Conservation (phyloP, 1,139 yeast species). For the Debaryomyces singareniensis region DNA sequence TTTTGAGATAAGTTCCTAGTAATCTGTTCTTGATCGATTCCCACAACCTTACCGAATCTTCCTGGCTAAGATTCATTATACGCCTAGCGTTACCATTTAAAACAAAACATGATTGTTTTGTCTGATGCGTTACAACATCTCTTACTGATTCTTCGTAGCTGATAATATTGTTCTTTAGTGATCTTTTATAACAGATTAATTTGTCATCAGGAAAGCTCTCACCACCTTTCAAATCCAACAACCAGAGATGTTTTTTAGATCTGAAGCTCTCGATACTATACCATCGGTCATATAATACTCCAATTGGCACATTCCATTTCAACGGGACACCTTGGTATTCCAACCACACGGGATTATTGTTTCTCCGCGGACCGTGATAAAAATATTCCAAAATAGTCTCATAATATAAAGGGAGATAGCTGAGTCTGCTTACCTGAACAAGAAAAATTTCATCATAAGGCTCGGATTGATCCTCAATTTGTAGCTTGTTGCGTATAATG, state of each 20-base stretch:
- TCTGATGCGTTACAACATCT: conserved; percentile 62
- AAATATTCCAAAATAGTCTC: conserved; percentile 39
- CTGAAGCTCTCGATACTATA: conserved; percentile 13
- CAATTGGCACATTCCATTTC: conserved; percentile 77
- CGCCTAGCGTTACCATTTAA: conserved; percentile 68
- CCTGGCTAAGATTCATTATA: conserved; percentile 66
- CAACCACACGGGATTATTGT: conserved; percentile 49
- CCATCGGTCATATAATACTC: conserved; percentile 56
- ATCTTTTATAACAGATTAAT: conserved; percentile 41
- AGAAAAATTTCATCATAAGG: conserved; percentile 15
- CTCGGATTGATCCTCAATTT: conserved; percentile 11
- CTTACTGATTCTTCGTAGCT: conserved; percentile 29
- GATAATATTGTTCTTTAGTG: conserved; percentile 7
- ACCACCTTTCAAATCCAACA: conserved; percentile 34
- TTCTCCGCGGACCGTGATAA: conserved; percentile 24
- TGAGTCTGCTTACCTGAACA: conserved; percentile 31
- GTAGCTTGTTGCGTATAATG: too few relatives aligned
- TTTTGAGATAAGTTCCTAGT: conserved; percentile 14
- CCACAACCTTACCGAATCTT: conserved; percentile 55
- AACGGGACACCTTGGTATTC: conserved; percentile 59
- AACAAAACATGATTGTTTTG: conserved; percentile 75
- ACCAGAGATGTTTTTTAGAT: conserved; percentile 33
- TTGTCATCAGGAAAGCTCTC: conserved; percentile 43
- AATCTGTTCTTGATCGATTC: conserved; percentile 36
- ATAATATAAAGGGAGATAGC: conserved; percentile 53